Percentiles rank a stretch among this genome's conserved stretches.
Conservation (phyloP, 225 moss, liverwort and hornwort species). For the Asterella californica region DNA sequence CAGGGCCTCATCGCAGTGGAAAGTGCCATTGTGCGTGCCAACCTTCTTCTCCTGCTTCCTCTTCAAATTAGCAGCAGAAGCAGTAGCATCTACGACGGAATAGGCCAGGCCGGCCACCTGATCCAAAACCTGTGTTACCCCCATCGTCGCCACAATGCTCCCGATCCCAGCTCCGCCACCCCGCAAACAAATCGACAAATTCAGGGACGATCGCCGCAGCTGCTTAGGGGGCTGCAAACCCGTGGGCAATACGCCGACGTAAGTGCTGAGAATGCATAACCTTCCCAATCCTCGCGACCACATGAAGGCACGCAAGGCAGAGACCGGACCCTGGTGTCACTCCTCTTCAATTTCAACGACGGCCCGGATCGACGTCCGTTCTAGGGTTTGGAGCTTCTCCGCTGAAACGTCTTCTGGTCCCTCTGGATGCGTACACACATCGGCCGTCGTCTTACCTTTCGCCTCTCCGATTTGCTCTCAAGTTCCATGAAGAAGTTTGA, state of each 20-base stretch:
- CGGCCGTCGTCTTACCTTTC: too few species aligned
- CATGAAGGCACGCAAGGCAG: neutral
- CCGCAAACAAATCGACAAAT: neutral
- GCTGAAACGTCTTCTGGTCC: too few species aligned
- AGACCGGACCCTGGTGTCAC: too few species aligned
- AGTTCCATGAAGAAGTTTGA: too few species aligned
- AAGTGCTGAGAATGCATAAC: neutral
- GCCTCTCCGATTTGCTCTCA: too few species aligned
- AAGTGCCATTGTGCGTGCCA: conserved; percentile 87
- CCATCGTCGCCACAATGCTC: conserved; percentile 26
- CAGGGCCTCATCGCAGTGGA: conserved; percentile 91
- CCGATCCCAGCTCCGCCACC: neutral
- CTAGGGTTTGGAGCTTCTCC: too few species aligned
- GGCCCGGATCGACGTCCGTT: too few species aligned
- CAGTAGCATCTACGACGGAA: conserved; percentile 10
- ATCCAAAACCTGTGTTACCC: conserved; percentile 25
- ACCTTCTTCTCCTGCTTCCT: conserved; percentile 78
- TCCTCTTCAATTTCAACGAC: too few species aligned
- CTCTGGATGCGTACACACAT: too few species aligned
- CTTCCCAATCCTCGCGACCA: conserved; percentile 8
- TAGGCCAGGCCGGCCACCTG: conserved; percentile 25
- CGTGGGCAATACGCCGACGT: neutral
- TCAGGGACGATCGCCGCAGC: neutral
- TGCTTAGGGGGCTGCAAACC: neutral
- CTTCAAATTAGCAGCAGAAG: conserved; percentile 34